Conservation (phyloP, 2,329 filamentous ascomycete genomes). For the Monilinia vaccinii-corymbosi region DNA sequence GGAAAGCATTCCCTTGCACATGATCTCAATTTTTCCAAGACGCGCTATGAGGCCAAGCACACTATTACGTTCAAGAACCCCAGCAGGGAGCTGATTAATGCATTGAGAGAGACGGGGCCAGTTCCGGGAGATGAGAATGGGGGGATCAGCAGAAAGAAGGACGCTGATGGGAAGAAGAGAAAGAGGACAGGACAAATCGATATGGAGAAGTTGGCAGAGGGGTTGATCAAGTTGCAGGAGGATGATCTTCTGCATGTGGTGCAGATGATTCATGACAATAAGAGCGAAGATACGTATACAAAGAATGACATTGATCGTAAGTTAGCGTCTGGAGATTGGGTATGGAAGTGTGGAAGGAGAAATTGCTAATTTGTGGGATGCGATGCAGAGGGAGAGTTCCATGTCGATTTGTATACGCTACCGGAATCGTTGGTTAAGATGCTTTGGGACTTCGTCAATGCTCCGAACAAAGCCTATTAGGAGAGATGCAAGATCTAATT, state of each 20-base stretch:
- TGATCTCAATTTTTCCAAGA: constrained; percentile 82
- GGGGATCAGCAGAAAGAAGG: constrained; percentile 44
- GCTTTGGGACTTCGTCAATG: constrained; percentile 76
- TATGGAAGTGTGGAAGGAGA: neutral
- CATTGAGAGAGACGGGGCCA: constrained; percentile 75
- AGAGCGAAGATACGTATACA: constrained; percentile 86
- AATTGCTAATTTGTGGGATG: neutral
- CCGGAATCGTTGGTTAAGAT: constrained; percentile 82
- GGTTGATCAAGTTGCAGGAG: constrained; percentile 78
- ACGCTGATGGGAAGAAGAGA: constrained; percentile 68
- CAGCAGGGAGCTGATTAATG: constrained; percentile 70
- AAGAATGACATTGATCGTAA: constrained; percentile 94
- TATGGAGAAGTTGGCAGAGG: constrained; percentile 95
- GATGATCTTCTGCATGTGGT: constrained; percentile 92
- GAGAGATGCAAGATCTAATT: neutral
- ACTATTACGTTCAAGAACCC: constrained; percentile 85
- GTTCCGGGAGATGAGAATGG: constrained; percentile 67
- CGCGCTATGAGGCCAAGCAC: constrained; percentile 77
- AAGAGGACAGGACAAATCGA: constrained; percentile 56
- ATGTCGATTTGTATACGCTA: constrained; percentile 96
- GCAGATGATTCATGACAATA: constrained; percentile 97
- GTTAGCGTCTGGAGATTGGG: constrained; percentile 24
- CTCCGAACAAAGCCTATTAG: neutral
- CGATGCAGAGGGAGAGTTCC: constrained; percentile 81
- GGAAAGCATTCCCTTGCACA: constrained; percentile 72